Evolutionary conservation across 441 rosid species (phyloP), one percentile per base, ranked within the genome.

Genomic region (Croton laevigatus): DNA sequence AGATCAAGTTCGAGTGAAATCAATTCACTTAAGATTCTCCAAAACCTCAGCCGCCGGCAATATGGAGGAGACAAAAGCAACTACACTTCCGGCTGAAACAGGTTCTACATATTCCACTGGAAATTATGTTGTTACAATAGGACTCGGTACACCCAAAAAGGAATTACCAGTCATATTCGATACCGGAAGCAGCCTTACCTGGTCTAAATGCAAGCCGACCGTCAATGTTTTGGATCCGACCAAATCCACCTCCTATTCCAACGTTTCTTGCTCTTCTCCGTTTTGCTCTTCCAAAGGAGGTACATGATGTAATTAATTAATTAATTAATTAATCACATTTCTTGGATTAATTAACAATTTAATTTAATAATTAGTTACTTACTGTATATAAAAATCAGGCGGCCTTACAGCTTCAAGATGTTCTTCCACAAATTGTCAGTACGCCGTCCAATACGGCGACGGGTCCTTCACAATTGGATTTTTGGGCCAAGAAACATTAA

Each of bases 391-490:
- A 27, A 27, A 69, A n/a, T 69, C 79, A 90, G 98, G 98, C 14
- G 82, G 72, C 23, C 0, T 67, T 0, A 87, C 32, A 27, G 32
- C 32, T 27, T 27, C 86, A 0, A 13, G 73, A 3, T 94, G 98
- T 74, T 32, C 82, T 4, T 69, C 81, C 19, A 75, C 93, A 13
- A 76, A 84, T 0, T 94, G 98, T 75, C 76, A 81, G 48, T 94
- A 94, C 68, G 87, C 81, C 61, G 79, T 88, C 60, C 89, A 83
- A 58, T 94, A 94, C 74, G 95, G 92, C 8, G 98, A 94, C 68
- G 75, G 80, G 0, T 94, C 97, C 0, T 86, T 37, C 83, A 83
- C 94, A 2, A 64, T 65, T 6, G 98, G 98, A 0, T 83, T 83
- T 80, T 83, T 90, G 16, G 91, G 80, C 20, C 83, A 75, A 37